Evolutionary conservation across 2,329 filamentous ascomycete species (phyloP), one percentile per base, ranked within the genome.

Genomic region (Exophiala phaeomuriformis): DNA sequence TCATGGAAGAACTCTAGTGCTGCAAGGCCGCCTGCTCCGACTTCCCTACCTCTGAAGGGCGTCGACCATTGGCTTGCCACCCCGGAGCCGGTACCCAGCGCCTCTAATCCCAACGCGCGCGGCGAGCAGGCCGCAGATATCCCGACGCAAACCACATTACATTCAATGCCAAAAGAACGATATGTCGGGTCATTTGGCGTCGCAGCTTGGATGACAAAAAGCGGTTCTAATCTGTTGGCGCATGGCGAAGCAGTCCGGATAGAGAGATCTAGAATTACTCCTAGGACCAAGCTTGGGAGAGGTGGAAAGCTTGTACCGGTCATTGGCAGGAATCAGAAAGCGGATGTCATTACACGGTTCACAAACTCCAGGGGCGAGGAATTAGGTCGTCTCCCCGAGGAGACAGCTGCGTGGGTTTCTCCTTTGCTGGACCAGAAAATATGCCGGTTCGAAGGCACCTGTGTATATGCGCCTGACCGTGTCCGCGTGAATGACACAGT

Each of bases 161-260:
- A 64, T 30, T 63, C 64, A 3, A 80, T 77, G 74, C 83, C 83
- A 0, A 64, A 71, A 1, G 76, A 75, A 61, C 74, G 93, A 64
- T 98, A 97, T 64, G 80, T 97, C 56, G 93, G 93, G 12, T 88
- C 90, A 0, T 93, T 97, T 69, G 93, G 93, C 5, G 90, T 88
- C 3, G 88, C 86, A 50, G 93, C 85, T 3, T 98, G 93, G 93
- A 84, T 88, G 4, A 97, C 91, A 2, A 82, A 84, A 63, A 96
- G 89, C 67, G 91, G 91, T 0, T 73, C 72, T 2, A 81, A 81
- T 36, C 67, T 96, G 4, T 66, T 98, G 29, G 86, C 83, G 60
- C 86, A 95, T 64, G 89, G 87, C 10, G 91, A 97, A 60, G 64
- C 72, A n/a, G 82, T 98, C 53, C 83, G 78, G 47, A 95, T 98